Evolutionary conservation across 2,329 filamentous ascomycete species (phyloP).

Genomic region (Saccharata proteae): DNA sequence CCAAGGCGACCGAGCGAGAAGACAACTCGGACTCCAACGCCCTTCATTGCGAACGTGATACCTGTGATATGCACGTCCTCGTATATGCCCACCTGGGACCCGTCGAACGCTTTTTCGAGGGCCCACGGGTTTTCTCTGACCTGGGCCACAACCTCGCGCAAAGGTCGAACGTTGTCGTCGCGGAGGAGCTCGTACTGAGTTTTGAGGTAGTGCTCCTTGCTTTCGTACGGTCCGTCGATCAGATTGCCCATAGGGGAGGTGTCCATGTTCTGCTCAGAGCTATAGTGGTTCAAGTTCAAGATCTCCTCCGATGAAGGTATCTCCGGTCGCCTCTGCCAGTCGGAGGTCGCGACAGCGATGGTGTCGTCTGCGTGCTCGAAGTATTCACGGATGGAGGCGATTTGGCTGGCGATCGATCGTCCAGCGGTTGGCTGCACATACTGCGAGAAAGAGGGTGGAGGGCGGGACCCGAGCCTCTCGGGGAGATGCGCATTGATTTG

Average conservation of each 20-base stretch:
- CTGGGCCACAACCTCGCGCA: slow-evolving; percentile 53
- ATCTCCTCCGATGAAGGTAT: slow-evolving; percentile 45
- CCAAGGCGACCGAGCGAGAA: slow-evolving; percentile 57
- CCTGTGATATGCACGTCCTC: slow-evolving; percentile 13
- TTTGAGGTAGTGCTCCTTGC: slow-evolving; percentile 54
- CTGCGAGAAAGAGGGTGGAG: too few species aligned
- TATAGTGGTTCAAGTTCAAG: slow-evolving; percentile 19
- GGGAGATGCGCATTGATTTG: too few species aligned
- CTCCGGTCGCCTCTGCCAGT: too few species aligned
- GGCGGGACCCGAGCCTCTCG: too few species aligned
- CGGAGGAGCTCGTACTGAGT: slow-evolving; percentile 65
- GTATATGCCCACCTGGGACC: slow-evolving; percentile 23
- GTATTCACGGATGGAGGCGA: too few species aligned
- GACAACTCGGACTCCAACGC: slow-evolving; percentile 53
- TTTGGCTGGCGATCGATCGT: too few species aligned
- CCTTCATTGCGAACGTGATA: slow-evolving; percentile 48
- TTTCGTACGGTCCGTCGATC: slow-evolving; percentile 41
- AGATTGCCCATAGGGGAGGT: too few species aligned
- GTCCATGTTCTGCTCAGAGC: too few species aligned
- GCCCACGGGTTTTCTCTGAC: slow-evolving; percentile 42
- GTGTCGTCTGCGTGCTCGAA: too few species aligned
- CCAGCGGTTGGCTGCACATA: too few species aligned
- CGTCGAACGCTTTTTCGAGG: slow-evolving; percentile 40
- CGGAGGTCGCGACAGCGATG: too few species aligned
- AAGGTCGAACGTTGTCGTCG: slow-evolving; percentile 58